These are phyloP conservation scores for Penstemon eatonii DNA, from an alignment of 257 asterid genomes.

Conservation along the genomic window DNA sequence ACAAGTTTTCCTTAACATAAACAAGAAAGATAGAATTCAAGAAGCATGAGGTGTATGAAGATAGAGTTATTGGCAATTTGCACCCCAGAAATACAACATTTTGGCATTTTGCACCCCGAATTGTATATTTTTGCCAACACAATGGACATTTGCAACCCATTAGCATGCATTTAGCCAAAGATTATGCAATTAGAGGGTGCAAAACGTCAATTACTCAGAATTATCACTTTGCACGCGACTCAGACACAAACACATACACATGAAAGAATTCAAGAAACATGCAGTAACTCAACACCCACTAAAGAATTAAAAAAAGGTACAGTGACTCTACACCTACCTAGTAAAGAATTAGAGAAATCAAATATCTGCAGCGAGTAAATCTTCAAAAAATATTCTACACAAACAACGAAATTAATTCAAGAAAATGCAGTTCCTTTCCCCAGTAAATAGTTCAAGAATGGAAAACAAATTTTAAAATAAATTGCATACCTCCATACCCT, in stretches of 20 bases:
- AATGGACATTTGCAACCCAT: no score
- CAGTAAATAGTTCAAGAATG: background rate
- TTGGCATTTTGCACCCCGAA: no score
- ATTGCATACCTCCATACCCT: background rate
- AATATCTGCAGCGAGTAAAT: no score
- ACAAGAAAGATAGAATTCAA: no score
- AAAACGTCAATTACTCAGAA: no score
- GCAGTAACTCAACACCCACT: slow-evolving; percentile 24
- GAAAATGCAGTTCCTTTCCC: background rate
- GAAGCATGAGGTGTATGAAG: no score
- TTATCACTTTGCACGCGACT: no score
- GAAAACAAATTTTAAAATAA: background rate
- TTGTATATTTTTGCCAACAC: no score
- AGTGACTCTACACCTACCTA: background rate
- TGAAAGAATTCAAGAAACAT: slow-evolving; percentile 10
- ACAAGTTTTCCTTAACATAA: background rate
- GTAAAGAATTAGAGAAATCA: slow-evolving; percentile 10
- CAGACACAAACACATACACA: background rate
- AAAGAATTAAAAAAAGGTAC: background rate
- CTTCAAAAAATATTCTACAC: background rate
- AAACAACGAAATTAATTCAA: slow-evolving; percentile 18
- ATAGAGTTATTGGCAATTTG: no score
- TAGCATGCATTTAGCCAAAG: no score
- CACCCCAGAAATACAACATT: no score
- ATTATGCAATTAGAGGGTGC: no score